A percentile compares a stretch with the other conserved stretches of the same genome.
phyloP scores from a whole-genome alignment of 805 yeast genomes.

The Zygosaccharomyces bailii region DNA sequence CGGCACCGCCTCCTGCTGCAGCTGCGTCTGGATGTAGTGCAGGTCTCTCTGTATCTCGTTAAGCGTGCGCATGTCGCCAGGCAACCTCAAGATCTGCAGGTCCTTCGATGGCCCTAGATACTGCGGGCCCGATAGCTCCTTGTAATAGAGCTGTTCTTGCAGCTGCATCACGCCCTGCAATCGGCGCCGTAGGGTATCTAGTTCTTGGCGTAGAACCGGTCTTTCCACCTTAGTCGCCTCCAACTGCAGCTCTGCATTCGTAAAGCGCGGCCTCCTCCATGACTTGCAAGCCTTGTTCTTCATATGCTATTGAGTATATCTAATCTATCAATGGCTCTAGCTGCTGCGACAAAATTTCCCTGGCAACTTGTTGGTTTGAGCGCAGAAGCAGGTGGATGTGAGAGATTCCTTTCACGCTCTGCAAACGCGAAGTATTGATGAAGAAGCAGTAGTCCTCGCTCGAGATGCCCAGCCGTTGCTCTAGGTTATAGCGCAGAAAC shows the following conservation, averaged over 20 bases:
- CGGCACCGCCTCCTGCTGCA: not conserved
- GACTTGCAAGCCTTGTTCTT: constrained; percentile 8
- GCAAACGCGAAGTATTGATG: constrained; percentile 65
- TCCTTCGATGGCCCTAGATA: constrained; percentile 18
- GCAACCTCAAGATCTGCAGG: constrained; percentile 22
- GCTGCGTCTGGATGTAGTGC: not conserved
- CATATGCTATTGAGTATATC: constrained; percentile 1
- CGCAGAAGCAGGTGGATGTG: constrained; percentile 65
- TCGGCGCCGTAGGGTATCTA: not conserved
- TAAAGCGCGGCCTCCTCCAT: not conserved
- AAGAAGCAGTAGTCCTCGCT: constrained; percentile 56
- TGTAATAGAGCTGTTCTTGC: constrained; percentile 21
- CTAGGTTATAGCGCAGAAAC: constrained; percentile 48
- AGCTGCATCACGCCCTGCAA: constrained; percentile 13
- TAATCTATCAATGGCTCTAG: not conserved
- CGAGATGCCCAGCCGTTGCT: constrained; percentile 13
- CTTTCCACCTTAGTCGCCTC: too few species aligned
- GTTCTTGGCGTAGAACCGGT: not conserved
- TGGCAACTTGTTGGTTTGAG: constrained; percentile 7
- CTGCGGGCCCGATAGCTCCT: constrained; percentile 19
- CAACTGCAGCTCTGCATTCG: too few species aligned
- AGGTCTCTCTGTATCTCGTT: constrained; percentile 10
- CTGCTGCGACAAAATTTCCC: constrained; percentile 10
- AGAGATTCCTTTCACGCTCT: constrained; percentile 62
- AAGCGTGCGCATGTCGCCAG: constrained; percentile 12